Base-by-base conservation (phyloP, 805 yeast species). In the Lachancea lanzarotensis region DNA sequence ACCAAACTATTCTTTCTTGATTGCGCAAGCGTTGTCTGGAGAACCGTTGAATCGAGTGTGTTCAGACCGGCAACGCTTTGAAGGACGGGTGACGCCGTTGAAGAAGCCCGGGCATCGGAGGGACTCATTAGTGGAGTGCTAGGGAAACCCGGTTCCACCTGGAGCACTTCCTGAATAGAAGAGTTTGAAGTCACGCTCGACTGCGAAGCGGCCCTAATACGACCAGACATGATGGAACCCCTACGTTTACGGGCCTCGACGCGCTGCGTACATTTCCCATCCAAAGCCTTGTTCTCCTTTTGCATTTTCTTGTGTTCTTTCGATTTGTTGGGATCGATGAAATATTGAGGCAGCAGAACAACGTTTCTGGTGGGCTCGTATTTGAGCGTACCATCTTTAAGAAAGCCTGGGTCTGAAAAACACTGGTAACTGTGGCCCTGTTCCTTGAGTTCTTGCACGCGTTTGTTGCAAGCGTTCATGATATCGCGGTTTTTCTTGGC, bases 401-500 rank as follows among this genome's bases (percentile, higher is more conserved):
- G 34, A 38, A 54, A 54, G 12, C 43, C 46, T 25, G 51, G 38
- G 30, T 54, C 58, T 35, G 52, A 53, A 22, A 52, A 46, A 38
- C 58, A 52, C 20, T 52, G 49, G 43, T 49, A 52, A n/a, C 37
- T 18, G 26, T 35, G 31, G 35, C 49, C 49, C 19, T 20, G 18
- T 7, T 29, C 25, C 40, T 46, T 52, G 27, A 50, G 45, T 32
- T 49, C 43, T 22, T 48, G 49, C 10, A 54, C 54, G 12, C 47
- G 49, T 17, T 40, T 36, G 31, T 48, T 42, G 43, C 55, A 52
- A 9, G 58, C 53, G 38, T 49, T 50, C 46, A 54, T 48, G 41
- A 54, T 39, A 31, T 49, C 52, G 35, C 49, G 50, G 40, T 53
- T 55, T 33, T 63, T 62, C 49, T 73, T 73, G 52, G 81, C 69